Evolutionary conservation across 441 rosid species (phyloP).

Genomic region (Jatropha multifida): DNA sequence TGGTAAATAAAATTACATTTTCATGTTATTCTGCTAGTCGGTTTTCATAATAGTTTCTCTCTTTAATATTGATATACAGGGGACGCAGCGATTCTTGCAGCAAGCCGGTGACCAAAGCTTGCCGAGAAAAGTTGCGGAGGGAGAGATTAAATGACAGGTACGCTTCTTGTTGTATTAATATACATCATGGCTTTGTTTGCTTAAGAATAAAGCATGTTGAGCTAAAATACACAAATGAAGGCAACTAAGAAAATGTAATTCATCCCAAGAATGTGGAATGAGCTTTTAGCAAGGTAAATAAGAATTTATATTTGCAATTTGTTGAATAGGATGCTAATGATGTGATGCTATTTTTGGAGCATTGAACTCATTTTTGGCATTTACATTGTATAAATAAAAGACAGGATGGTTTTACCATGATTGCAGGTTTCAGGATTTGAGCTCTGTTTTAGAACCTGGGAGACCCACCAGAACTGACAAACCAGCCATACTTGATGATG

Average conservation of each 20-base stretch:
- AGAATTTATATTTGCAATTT: background rate
- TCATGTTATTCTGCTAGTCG: background rate
- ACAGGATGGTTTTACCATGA: background rate
- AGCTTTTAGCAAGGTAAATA: background rate
- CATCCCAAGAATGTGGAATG: background rate
- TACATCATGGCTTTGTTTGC: background rate
- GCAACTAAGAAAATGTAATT: background rate
- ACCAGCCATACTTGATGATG: constrained; percentile 78
- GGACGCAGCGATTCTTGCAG: constrained; percentile 51
- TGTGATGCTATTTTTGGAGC: background rate
- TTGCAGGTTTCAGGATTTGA: constrained; percentile 79
- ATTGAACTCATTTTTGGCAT: background rate
- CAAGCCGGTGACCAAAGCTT: constrained; percentile 66
- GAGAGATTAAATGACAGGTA: constrained; percentile 80
- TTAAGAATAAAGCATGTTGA: background rate
- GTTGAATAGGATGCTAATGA: background rate
- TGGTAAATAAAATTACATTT: background rate
- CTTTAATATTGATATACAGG: constrained; percentile 36
- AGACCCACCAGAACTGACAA: constrained; percentile 74
- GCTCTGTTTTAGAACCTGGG: constrained; percentile 80
- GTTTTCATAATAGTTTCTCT: constrained; percentile 15
- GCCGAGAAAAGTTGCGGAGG: constrained; percentile 84
- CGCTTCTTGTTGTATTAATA: constrained; percentile 11
- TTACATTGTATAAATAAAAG: background rate
- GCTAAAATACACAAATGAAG: background rate